Conservation (phyloP, 1,284 basidiomycete genomes). For the Polyporus tsugae region DNA sequence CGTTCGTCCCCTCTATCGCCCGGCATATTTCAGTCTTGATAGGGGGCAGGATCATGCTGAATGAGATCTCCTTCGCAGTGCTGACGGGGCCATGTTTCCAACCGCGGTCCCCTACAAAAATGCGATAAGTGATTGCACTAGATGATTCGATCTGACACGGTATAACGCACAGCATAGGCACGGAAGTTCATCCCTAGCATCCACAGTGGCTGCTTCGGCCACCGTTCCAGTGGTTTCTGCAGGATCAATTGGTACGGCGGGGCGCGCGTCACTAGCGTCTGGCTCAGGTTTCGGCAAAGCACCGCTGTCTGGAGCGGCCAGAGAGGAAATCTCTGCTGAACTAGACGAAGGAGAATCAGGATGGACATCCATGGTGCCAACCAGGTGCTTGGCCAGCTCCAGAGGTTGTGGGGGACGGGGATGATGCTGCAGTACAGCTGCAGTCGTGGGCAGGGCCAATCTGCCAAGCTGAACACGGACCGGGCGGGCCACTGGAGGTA, state of each 20-base stretch:
- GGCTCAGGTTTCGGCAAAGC: neutral
- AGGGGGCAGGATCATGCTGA: constrained; percentile 1
- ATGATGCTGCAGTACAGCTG: neutral
- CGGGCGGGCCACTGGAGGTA: neutral
- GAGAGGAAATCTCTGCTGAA: neutral
- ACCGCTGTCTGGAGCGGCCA: neutral
- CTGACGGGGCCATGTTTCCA: neutral
- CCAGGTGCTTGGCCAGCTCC: neutral
- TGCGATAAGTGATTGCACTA: neutral
- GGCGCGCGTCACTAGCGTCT: neutral
- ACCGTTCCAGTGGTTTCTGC: neutral
- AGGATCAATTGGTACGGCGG: neutral
- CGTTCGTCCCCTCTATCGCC: constrained; percentile 1
- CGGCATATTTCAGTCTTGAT: constrained; percentile 1
- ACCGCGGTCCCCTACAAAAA: constrained; percentile 6
- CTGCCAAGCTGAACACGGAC: neutral
- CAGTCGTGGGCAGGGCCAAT: neutral
- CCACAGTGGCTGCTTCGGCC: neutral
- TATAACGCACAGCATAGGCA: constrained; percentile 7
- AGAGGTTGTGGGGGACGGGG: neutral
- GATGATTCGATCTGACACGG: neutral
- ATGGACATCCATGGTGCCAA: neutral
- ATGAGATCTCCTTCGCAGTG: neutral
- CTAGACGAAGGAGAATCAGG: neutral
- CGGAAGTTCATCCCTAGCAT: neutral